Evolutionary conservation across 495 filamentous ascomycete species (phyloP).

Genomic region (Trichoderma parareesei): DNA sequence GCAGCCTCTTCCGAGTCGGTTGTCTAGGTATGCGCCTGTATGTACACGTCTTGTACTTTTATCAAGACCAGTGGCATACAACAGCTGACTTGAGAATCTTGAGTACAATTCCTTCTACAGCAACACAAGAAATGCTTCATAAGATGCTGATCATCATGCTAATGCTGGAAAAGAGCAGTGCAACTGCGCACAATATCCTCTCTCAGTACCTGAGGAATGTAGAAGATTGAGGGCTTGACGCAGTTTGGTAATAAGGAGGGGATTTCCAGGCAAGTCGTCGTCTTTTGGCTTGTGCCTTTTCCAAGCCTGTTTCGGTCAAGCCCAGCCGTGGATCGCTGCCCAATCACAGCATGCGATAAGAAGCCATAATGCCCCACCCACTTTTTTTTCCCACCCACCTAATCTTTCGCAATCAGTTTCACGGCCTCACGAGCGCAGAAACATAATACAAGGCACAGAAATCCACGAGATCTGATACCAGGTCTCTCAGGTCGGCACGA

Average conservation of each 20-base stretch:
- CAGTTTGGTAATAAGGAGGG: neutral
- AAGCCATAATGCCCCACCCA: neutral
- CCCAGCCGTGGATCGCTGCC: neutral
- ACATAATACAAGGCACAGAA: neutral
- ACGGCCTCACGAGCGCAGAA: neutral
- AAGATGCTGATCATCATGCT: too few relatives aligned
- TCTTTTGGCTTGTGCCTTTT: neutral
- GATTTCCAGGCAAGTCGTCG: neutral
- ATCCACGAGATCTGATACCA: neutral
- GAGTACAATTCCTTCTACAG: too few relatives aligned
- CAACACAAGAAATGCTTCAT: too few relatives aligned
- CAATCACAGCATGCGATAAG: conserved; percentile 2
- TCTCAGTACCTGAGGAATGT: too few relatives aligned
- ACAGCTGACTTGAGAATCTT: too few relatives aligned
- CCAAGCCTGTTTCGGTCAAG: neutral
- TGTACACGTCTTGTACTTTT: too few relatives aligned
- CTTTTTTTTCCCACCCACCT: neutral
- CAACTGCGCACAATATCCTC: too few relatives aligned
- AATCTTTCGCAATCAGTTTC: conserved; percentile 6
- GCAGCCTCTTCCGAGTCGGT: too few relatives aligned
- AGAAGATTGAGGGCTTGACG: too few relatives aligned
- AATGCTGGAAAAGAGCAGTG: too few relatives aligned
- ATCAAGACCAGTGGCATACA: too few relatives aligned
- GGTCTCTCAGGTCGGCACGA: conserved; percentile 1
- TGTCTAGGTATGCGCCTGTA: too few relatives aligned